Base-by-base conservation (phyloP, 1,284 basidiomycete genomes). In the Pseudomicrostroma phylloplanum region DNA sequence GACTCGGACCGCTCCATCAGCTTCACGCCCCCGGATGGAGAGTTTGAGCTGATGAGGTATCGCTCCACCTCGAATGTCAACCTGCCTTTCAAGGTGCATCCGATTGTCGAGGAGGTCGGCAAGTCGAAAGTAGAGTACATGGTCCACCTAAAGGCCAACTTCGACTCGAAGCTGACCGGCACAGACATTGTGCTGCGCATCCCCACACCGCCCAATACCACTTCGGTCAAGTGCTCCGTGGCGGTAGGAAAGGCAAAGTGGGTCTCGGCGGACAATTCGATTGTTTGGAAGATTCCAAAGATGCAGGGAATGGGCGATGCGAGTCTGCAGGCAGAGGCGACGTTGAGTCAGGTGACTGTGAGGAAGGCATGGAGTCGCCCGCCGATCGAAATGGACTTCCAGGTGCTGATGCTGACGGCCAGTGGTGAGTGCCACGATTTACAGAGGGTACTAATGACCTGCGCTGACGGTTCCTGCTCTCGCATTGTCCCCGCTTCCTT, bases 31-130 rank as follows among this genome's bases (percentile, higher is more conserved):
- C 96, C 96, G 0, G 96, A 99, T 76, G 96, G 96, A 48, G 96
- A 98, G 79, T 99, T 98, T 76, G 96, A 98, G 80, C 83, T 99
- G 48, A 98, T 99, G 96, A 86, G 87, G 71, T 99, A 99, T 78
- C 90, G 96, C 23, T 89, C 91, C 11, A 97, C 94, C 0, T 87
- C 89, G 17, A 96, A 97, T 79, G 89, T 98, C 76, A 96, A 96
- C 80, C 83, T 98, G 6, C 96, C 96, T 0, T 84, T 98, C 72
- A 86, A 88, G 55, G 83, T 99, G 11, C 89, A 96, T 61, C 88
- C 93, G 0, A 93, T 91, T 12, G 88, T 98, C 41, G 90, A 88
- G 49, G 96, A 98, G 81, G 86, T 94, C 48, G 90, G 90, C 26
- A 96, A 92, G 66, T 86, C 88, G 0, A 86, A 89, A 70, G 92